These are phyloP conservation scores for Leucocoprinus birnbaumii DNA, from an alignment of 768 basidiomycete genomes.

Conservation along the genomic window DNA sequence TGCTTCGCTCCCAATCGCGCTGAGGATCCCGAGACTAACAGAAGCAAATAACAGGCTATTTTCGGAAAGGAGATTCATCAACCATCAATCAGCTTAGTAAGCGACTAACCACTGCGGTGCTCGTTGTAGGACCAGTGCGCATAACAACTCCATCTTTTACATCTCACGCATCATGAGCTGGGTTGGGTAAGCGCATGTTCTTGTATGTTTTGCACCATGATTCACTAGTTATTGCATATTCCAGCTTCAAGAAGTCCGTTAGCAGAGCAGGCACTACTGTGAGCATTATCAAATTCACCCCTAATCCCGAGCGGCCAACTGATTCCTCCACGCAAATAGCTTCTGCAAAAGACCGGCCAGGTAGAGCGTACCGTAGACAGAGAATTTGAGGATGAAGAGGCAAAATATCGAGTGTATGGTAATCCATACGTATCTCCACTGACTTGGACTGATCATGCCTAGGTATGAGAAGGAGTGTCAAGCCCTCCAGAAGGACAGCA, in stretches of 20 bases:
- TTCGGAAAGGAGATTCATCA: background rate
- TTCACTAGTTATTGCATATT: slow-evolving; percentile 8
- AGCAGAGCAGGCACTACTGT: slow-evolving; percentile 91
- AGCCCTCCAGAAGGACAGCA: slow-evolving; percentile 91
- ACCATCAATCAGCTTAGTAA: slow-evolving; percentile 7
- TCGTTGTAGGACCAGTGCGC: no score
- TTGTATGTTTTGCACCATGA: background rate
- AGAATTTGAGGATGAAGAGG: slow-evolving; percentile 91
- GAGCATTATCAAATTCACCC: slow-evolving; percentile 21
- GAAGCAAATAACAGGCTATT: background rate
- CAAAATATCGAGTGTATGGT: slow-evolving; percentile 82
- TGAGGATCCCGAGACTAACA: slow-evolving; percentile 6
- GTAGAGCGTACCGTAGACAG: slow-evolving; percentile 94
- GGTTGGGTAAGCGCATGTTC: slow-evolving; percentile 40
- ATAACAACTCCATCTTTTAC: background rate
- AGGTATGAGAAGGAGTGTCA: slow-evolving; percentile 98
- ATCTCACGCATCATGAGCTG: slow-evolving; percentile 42
- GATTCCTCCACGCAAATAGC: slow-evolving; percentile 36
- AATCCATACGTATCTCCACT: background rate
- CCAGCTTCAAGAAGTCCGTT: slow-evolving; percentile 90
- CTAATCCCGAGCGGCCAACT: slow-evolving; percentile 4
- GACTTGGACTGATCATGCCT: slow-evolving; percentile 7
- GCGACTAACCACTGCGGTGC: background rate
- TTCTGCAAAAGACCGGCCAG: slow-evolving; percentile 97
- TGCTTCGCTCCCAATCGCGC: slow-evolving; percentile 1